These are phyloP conservation scores for Candida incommunis DNA, from an alignment of 805 yeast species.

Conservation along the genomic window DNA sequence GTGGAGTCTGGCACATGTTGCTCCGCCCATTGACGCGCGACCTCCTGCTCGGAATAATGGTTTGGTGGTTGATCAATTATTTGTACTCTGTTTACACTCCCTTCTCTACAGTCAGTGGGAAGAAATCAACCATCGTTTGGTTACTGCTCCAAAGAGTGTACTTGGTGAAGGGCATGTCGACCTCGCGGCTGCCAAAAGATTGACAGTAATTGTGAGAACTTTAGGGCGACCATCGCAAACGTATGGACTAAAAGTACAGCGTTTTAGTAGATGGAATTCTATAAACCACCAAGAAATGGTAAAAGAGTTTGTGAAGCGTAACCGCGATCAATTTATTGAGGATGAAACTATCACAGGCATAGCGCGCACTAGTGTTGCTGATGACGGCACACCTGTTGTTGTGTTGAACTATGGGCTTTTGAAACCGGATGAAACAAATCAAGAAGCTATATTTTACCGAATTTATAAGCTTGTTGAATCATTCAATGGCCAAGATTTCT, in stretches of 20 bases:
- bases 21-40: background rate
- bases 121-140: conserved; percentile 14
- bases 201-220: conserved; percentile 7
- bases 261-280: conserved; percentile 2
- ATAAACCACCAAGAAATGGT: conserved; percentile 22
- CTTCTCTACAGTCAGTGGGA: conserved; percentile 38
- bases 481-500: background rate
- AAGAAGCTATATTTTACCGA: background rate
- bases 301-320: conserved; percentile 61
- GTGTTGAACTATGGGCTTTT: background rate
- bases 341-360: conserved; percentile 50
- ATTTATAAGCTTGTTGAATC: background rate
- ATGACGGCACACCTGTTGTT: background rate
- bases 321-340: conserved; percentile 43
- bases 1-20: conserved; percentile 8
- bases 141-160: background rate
- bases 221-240: conserved; percentile 9
- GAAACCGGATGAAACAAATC: background rate
- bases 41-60: conserved; percentile 3
- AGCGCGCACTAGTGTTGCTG: background rate
- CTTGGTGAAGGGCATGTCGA: conserved; percentile 3
- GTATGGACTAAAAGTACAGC: conserved; percentile 2
- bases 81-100: conserved; percentile 29
- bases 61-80: conserved; percentile 5
- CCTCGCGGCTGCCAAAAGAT: conserved; percentile 4